phyloP scores from a whole-genome alignment of 192 early-diverging fungal genomes.

The Oehlia diaphana region DNA sequence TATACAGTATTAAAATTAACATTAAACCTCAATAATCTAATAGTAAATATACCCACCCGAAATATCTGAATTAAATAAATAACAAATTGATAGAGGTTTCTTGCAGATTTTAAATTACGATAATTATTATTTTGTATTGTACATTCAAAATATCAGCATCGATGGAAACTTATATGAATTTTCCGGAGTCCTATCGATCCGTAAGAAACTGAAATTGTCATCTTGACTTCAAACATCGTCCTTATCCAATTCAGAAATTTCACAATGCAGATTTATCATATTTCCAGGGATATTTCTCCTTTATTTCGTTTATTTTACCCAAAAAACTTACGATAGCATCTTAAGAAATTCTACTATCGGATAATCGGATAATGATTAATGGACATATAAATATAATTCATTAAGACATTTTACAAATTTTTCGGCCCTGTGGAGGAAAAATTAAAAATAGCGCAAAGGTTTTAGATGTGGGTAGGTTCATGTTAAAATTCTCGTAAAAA shows the following conservation, averaged over 20 bases:
- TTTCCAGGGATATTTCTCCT: background rate
- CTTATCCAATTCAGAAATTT: background rate
- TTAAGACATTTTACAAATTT: constrained; percentile 6
- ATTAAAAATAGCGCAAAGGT: background rate
- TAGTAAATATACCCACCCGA: no score
- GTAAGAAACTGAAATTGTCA: no score
- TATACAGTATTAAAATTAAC: no score
- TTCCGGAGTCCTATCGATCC: no score
- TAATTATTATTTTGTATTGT: no score
- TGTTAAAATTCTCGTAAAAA: background rate
- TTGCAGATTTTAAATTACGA: no score
- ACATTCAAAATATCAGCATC: no score
- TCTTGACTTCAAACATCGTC: background rate
- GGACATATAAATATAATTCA: background rate
- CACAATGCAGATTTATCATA: background rate
- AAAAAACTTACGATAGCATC: background rate
- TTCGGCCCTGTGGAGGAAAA: background rate
- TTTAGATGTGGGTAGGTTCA: constrained; percentile 9
- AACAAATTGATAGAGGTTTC: no score
- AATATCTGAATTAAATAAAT: no score
- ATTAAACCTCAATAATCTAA: no score
- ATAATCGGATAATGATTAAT: background rate
- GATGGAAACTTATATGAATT: no score
- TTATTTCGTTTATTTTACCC: background rate
- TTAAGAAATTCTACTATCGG: background rate